phyloP scores from a whole-genome alignment of 2,329 filamentous ascomycete genomes.

The Xylaria sp. region DNA sequence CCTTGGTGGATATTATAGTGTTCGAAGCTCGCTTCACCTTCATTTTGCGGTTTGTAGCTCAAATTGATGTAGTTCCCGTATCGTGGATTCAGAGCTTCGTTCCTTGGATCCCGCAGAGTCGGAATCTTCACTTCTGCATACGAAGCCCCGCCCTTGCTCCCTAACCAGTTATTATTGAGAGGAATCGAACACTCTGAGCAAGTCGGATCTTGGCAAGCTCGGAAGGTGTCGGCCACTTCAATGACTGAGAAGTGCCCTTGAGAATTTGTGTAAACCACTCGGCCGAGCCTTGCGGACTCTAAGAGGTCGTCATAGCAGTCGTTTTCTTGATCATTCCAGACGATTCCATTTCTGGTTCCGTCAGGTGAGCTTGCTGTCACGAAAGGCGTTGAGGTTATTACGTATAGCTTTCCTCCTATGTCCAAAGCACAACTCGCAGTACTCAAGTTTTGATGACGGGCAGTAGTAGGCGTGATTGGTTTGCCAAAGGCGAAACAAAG shows the following conservation, averaged over 20 bases:
- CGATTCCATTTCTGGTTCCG: neutral
- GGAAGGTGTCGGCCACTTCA: constrained; percentile 4
- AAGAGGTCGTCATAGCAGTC: neutral
- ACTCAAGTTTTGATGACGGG: neutral
- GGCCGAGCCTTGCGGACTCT: constrained; percentile 6
- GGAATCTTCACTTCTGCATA: neutral
- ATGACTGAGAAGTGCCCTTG: neutral
- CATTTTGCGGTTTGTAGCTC: neutral
- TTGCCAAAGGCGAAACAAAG: neutral
- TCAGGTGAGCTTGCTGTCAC: neutral
- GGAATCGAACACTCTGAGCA: neutral
- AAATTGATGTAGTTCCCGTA: neutral
- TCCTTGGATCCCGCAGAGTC: neutral
- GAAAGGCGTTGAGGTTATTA: neutral
- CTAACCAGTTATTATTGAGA: neutral
- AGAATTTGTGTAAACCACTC: neutral
- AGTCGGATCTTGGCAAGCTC: neutral
- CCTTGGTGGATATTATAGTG: neutral
- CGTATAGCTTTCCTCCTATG: constrained; percentile 1
- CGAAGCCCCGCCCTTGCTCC: no score
- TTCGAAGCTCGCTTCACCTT: no score
- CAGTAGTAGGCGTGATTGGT: neutral
- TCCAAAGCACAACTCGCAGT: constrained; percentile 4
- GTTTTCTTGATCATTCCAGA: neutral
- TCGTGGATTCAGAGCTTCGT: neutral